These are phyloP conservation scores for Xylaria cubensis DNA, from an alignment of 495 filamentous ascomycete species.

Conservation along the genomic window DNA sequence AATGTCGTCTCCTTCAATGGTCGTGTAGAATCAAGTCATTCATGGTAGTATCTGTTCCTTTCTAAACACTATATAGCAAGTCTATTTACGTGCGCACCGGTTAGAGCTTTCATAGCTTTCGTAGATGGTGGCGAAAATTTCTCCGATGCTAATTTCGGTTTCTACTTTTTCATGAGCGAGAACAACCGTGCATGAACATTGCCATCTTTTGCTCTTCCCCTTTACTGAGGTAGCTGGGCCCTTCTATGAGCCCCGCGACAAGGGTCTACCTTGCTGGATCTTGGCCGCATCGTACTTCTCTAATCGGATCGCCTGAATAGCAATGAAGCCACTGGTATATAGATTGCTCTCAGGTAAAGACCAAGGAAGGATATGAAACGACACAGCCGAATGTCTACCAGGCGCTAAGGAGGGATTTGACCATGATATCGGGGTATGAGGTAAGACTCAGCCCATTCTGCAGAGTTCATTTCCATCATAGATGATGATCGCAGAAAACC, in stretches of 20 bases:
- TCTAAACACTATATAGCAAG: too few relatives aligned
- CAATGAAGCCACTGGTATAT: slow-evolving; percentile 71
- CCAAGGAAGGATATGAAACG: slow-evolving; percentile 1
- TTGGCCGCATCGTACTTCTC: slow-evolving; percentile 78
- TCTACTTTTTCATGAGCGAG: too few relatives aligned
- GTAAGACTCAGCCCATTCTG: background rate
- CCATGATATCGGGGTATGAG: background rate
- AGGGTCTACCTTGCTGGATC: slow-evolving; percentile 53
- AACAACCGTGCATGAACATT: too few relatives aligned
- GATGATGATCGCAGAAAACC: background rate
- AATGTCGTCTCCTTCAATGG: too few relatives aligned
- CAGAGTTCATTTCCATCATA: background rate
- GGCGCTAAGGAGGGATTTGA: background rate
- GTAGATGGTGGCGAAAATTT: too few relatives aligned
- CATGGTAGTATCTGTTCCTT: too few relatives aligned
- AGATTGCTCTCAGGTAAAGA: slow-evolving; percentile 14
- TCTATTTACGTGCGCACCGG: too few relatives aligned
- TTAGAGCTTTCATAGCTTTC: too few relatives aligned
- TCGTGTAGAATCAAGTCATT: too few relatives aligned
- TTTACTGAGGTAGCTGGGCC: too few relatives aligned
- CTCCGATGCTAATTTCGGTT: too few relatives aligned
- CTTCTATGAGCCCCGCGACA: background rate
- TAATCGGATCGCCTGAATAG: slow-evolving; percentile 71
- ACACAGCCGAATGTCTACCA: background rate
- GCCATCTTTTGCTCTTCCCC: too few relatives aligned